Base-by-base conservation (phyloP, 257 asterid species). In the Solanum neorickii region DNA sequence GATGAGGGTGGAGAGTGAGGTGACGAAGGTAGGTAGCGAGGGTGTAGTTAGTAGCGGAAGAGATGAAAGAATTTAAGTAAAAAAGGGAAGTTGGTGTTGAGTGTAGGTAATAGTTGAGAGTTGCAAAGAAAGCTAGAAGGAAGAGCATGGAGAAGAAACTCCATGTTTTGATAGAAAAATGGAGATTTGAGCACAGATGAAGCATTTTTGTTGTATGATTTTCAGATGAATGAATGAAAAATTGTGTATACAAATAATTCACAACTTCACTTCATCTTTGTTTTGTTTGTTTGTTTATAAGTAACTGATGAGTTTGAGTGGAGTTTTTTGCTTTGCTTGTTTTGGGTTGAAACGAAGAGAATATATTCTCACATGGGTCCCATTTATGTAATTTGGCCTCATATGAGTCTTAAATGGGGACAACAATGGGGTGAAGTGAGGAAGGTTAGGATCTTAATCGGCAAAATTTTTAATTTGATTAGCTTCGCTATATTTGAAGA, bases 1-100 rank as follows among this genome's bases (percentile, higher is more conserved):
- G 93, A 94, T 97, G 99, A 87, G 99, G 98, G 62, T 91, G 98
- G 90, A 91, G 94, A 87, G 99, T 97, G 89, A 97, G 98, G 70
- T 87, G 92, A 83, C 96, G 98, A 89, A 97, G 98, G 94, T 95
- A 94, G 89, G 91, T 77, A 85, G 98, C 92, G 86, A 97, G 44
- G 86, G 98, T 95, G 90, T 90, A 85, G 94, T 97, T 95, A 91
- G 89, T 91, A 87, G 95, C 94, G 82, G 95, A 25, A 80, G 97
- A 91, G 85, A 94, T 94, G 92, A 95, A 96, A 33, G 90, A 12
- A 68, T 68, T 23, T 42, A 90, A 89, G 89, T 89, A 91, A 88
- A 85, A 52, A 80, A 84, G 86, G 70, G 21, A 5, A 18, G 47
- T 85, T 12, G 86, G 62, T 3, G 87, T 46, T 33, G 89, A 29